Evolutionary conservation across 257 asterid genomes (phyloP).

Genomic region (Forsythia suspensa): DNA sequence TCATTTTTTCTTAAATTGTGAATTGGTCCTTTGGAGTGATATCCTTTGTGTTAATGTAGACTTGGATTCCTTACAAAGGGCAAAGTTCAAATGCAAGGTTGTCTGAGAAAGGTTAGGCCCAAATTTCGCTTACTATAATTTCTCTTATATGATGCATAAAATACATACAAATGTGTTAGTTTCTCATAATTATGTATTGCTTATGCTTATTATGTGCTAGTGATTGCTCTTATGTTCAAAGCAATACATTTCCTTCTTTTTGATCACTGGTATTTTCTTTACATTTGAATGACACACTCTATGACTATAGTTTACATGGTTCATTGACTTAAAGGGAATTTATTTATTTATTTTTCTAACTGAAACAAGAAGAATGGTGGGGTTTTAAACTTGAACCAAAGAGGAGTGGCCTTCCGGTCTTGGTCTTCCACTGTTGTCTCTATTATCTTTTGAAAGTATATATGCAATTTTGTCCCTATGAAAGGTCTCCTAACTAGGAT

Average conservation of each 20-base stretch:
- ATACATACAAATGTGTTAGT: not conserved
- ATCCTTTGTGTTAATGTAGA: conserved; percentile 42
- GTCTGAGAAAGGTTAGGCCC: conserved; percentile 76
- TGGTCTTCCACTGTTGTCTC: not conserved
- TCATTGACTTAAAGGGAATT: not conserved
- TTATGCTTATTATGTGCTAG: conserved; percentile 11
- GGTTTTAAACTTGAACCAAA: conserved; percentile 15
- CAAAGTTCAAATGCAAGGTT: conserved; percentile 74
- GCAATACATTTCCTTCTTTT: conserved; percentile 2
- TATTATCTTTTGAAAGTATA: not conserved
- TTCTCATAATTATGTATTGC: conserved; percentile 19
- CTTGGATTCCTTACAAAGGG: conserved; percentile 99
- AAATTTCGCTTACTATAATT: not conserved
- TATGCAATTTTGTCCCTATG: not conserved
- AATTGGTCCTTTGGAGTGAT: conserved; percentile 2
- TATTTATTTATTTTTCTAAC: not conserved
- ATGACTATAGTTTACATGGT: not conserved
- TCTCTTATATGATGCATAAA: not conserved
- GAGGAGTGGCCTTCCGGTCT: not conserved
- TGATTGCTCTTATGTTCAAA: conserved; percentile 4
- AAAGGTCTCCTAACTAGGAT: not conserved
- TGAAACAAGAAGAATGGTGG: not conserved
- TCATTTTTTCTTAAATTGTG: not conserved
- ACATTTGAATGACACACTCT: not conserved
- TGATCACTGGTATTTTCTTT: not conserved